Percentiles rank a stretch among this genome's conserved stretches.
These are phyloP conservation scores for Blastomyces emzantsi DNA, from an alignment of 2,329 filamentous ascomycete species.

Conservation along the genomic window DNA sequence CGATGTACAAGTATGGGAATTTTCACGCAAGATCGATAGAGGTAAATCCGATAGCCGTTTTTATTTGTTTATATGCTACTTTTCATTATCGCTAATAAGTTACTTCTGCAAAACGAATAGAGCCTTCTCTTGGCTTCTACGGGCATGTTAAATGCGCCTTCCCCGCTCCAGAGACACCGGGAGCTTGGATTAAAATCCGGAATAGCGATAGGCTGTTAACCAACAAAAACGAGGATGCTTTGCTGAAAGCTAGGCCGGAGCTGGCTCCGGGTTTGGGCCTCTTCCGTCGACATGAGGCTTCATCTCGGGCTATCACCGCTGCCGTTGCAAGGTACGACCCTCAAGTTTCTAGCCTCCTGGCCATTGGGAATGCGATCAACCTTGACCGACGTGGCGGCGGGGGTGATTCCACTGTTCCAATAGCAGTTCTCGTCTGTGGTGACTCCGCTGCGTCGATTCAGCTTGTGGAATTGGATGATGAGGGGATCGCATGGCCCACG, in stretches of 20 bases:
- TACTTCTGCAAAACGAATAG: background rate
- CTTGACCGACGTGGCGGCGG: conserved; percentile 24
- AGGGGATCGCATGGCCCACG: conserved; percentile 20
- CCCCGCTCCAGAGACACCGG: background rate
- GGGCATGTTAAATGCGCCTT: conserved; percentile 1
- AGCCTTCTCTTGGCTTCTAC: conserved; percentile 4
- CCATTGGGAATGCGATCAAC: conserved; percentile 42
- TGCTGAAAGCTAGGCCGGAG: conserved; percentile 29
- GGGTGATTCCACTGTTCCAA: conserved; percentile 25
- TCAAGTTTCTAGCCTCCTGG: conserved; percentile 36
- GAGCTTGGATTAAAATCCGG: background rate
- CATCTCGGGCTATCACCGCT: conserved; percentile 27
- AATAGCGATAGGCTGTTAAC: background rate
- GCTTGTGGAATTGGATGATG: conserved; percentile 31
- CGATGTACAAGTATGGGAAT: conserved; percentile 43
- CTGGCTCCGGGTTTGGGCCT: conserved; percentile 27
- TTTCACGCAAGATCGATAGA: conserved; percentile 31
- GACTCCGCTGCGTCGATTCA: conserved; percentile 41
- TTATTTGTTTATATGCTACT: background rate
- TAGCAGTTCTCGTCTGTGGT: conserved; percentile 35
- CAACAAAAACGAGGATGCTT: conserved; percentile 16
- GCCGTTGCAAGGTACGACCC: conserved; percentile 29
- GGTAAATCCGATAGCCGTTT: conserved; percentile 17
- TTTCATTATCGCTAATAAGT: background rate
- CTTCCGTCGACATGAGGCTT: conserved; percentile 23